Percentiles rank a stretch among this genome's conserved stretches.
These are phyloP conservation scores for Darksidea phi DNA, from an alignment of 495 filamentous ascomycete species.

Conservation along the genomic window DNA sequence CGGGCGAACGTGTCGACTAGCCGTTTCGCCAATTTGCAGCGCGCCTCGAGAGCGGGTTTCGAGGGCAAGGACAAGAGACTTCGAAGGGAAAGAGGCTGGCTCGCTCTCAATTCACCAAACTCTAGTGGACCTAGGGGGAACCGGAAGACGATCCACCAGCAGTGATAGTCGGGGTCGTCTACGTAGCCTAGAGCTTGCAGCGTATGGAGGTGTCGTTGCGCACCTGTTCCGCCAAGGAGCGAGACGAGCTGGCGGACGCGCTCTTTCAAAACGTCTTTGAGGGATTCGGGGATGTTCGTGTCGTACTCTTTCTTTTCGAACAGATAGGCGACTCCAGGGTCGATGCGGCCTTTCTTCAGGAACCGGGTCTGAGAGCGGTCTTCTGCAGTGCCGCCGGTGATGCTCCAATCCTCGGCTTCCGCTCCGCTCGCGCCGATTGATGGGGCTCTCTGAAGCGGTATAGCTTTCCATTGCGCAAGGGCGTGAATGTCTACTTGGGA, in stretches of 20 bases:
- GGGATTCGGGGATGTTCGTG: not conserved
- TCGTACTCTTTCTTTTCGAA: constrained; percentile 23
- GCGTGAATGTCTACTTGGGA: not conserved
- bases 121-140: not conserved
- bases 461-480: constrained; percentile 4
- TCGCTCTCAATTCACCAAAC: not conserved
- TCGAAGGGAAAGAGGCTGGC: constrained; percentile 4
- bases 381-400: not conserved
- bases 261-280: constrained; percentile 13
- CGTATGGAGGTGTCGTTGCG: constrained; percentile 11
- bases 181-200: not conserved
- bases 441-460: not conserved
- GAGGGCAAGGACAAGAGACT: not conserved
- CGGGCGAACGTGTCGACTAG: not conserved
- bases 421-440: not conserved
- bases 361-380: constrained; percentile 1
- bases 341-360: not conserved
- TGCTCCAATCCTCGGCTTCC: not conserved
- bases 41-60: not conserved
- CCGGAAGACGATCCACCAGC: constrained; percentile 17
- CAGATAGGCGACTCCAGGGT: constrained; percentile 1
- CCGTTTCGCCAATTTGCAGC: constrained; percentile 4
- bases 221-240: not conserved
- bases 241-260: constrained; percentile 3
- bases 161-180: constrained; percentile 1